Evolutionary conservation across 495 filamentous ascomycete species (phyloP).

Genomic region (Trichoderma erinaceum): DNA sequence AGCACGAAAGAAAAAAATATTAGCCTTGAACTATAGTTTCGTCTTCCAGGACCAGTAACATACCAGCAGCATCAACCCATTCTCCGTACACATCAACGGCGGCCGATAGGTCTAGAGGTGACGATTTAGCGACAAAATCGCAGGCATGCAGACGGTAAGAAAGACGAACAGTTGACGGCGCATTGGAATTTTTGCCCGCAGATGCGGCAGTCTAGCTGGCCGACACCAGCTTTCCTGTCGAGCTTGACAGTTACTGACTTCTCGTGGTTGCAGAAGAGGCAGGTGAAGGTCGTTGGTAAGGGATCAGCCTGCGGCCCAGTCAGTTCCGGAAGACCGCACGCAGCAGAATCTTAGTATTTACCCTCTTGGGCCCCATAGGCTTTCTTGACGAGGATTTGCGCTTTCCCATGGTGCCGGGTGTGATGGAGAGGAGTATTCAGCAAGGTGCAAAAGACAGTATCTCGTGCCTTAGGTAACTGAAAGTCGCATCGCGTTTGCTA

Average conservation of each 20-base stretch:
- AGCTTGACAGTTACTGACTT: slow-evolving; percentile 81
- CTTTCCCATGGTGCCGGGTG: slow-evolving; percentile 57
- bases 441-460: not conserved
- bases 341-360: slow-evolving; percentile 28
- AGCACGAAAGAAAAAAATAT: slow-evolving; percentile 20
- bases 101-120: slow-evolving; percentile 65
- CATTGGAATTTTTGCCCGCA: slow-evolving; percentile 93
- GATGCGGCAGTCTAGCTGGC: slow-evolving; percentile 78
- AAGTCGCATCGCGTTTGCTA: slow-evolving; percentile 5
- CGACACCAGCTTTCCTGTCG: slow-evolving; percentile 84
- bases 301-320: slow-evolving; percentile 62
- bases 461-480: not conserved
- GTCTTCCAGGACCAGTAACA: slow-evolving; percentile 6
- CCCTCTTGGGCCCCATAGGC: slow-evolving; percentile 79
- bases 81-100: slow-evolving; percentile 94
- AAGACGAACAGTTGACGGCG: slow-evolving; percentile 74
- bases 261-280: slow-evolving; percentile 97
- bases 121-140: not conserved
- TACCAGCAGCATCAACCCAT: slow-evolving; percentile 96
- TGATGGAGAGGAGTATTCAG: not conserved
- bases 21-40: slow-evolving; percentile 17
- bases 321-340: slow-evolving; percentile 16
- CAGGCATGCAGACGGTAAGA: not conserved
- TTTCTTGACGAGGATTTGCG: slow-evolving; percentile 89
- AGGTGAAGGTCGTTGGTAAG: slow-evolving; percentile 84